A percentile compares a stretch with the other conserved stretches of the same genome.
Evolutionary conservation across 306 rosid genomes (phyloP).

Genomic region (Phaseolus lunatus): DNA sequence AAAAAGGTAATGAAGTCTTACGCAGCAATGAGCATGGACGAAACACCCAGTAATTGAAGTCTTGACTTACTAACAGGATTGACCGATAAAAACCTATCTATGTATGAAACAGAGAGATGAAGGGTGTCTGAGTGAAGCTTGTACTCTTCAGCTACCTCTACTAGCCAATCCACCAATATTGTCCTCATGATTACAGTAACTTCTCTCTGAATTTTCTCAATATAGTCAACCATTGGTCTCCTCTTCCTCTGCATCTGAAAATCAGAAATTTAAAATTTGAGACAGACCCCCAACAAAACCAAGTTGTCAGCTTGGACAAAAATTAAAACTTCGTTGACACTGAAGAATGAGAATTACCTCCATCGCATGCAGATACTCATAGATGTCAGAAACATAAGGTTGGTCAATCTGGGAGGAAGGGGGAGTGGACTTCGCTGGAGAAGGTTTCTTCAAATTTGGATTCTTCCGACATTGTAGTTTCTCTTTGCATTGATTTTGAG

Average conservation of each 20-base stretch:
- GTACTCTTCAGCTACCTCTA: conserved; percentile 85
- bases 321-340: not conserved
- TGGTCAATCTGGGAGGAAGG: not conserved
- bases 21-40: conserved; percentile 87
- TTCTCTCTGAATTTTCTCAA: conserved; percentile 63
- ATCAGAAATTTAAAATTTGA: not conserved
- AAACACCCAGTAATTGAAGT: conserved; percentile 77
- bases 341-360: conserved; percentile 57
- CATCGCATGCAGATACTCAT: conserved; percentile 59
- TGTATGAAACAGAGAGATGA: conserved; percentile 62
- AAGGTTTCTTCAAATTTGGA: conserved; percentile 36
- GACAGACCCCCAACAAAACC: not conserved
- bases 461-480: conserved; percentile 40
- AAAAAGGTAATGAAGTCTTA: conserved; percentile 40
- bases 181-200: conserved; percentile 74
- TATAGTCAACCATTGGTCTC: conserved; percentile 63
- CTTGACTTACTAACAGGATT: conserved; percentile 46
- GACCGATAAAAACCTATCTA: conserved; percentile 71
- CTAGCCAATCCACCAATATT: conserved; percentile 84
- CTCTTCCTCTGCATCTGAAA: conserved; percentile 48
- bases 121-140: conserved; percentile 78
- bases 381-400: conserved; percentile 36
- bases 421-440: not conserved
- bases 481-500: not conserved
- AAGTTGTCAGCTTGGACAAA: not conserved